Evolutionary conservation across 2,329 filamentous ascomycete genomes (phyloP), one percentile per base, ranked within the genome.

Genomic region (Trichoderma endophyticum): DNA sequence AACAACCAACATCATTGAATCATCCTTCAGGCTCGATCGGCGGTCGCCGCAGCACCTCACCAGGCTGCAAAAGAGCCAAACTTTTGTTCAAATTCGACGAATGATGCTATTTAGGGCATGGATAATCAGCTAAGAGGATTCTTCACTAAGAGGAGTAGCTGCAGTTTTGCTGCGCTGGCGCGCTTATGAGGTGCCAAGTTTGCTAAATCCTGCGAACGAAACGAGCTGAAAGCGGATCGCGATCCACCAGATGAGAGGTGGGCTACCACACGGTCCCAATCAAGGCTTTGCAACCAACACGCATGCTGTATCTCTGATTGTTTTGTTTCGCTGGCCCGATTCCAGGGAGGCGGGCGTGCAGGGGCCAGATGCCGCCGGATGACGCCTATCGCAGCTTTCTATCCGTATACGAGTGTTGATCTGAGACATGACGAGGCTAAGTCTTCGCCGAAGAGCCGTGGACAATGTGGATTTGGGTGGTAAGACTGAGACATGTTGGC

Each of bases 101-200:
- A 56, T 54, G 51, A n/a, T 26, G 18, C 48, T 56, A 34, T 28
- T 34, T 34, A 36, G 9, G 43, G 48, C 15, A 39, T 28, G 26
- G 48, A 14, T 34, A 66, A 18, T 26, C 32, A 36, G 21, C 48
- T 28, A 3, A 15, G 34, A 39, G 21, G 63, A 66, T 66, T 57
- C 11, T 24, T 36, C 18, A 26, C 48, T 24, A 66, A 36, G 36
- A 36, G 15, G 14, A 36, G 21, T 66, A 15, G 48, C 63, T 57
- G 63, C 63, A 66, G 48, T 30, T 36, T 57, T 66, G 63, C 30
- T 66, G 63, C n/a, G 63, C 54, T 66, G 63, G 63, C 63, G 48
- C 63, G 30, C 32, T 39, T 36, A 28, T 21, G 32, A 18, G 15
- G 30, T 26, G 48, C 30, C 63, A 63, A 48, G 21, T 56, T 26